phyloP scores from a whole-genome alignment of 345 rosid genomes.

The Salix koriyanagi region DNA sequence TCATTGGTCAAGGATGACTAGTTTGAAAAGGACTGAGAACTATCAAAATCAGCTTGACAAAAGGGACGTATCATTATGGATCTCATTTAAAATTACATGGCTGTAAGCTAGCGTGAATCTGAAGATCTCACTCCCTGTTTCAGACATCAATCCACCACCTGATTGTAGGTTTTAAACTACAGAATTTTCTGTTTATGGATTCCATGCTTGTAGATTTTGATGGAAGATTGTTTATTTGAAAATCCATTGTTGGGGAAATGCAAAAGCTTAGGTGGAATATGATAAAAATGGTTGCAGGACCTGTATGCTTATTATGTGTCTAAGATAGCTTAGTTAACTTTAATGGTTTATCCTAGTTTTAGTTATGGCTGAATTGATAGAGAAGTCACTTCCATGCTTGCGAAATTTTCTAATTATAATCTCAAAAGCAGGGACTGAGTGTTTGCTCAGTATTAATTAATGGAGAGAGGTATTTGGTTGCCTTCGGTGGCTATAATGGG shows the following conservation, averaged over 20 bases:
- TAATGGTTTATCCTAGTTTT: neutral
- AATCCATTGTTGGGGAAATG: neutral
- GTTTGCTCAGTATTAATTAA: slow-evolving; percentile 60
- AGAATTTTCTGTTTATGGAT: neutral
- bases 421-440: slow-evolving; percentile 75
- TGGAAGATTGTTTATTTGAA: neutral
- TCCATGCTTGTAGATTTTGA: neutral
- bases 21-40: neutral
- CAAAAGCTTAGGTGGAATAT: neutral
- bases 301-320: neutral
- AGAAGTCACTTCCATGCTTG: neutral
- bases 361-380: neutral
- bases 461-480: slow-evolving; percentile 72
- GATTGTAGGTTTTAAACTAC: neutral
- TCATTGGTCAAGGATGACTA: neutral
- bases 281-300: neutral
- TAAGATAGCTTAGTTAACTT: neutral
- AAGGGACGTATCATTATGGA: neutral
- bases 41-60: neutral
- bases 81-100: neutral
- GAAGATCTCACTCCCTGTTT: neutral
- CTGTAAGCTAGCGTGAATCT: neutral
- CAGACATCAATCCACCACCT: neutral
- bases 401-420: neutral
- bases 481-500: slow-evolving; percentile 98